These are phyloP conservation scores for Hymenochaete sp. DNA, from an alignment of 1,284 basidiomycete genomes.

Conservation along the genomic window DNA sequence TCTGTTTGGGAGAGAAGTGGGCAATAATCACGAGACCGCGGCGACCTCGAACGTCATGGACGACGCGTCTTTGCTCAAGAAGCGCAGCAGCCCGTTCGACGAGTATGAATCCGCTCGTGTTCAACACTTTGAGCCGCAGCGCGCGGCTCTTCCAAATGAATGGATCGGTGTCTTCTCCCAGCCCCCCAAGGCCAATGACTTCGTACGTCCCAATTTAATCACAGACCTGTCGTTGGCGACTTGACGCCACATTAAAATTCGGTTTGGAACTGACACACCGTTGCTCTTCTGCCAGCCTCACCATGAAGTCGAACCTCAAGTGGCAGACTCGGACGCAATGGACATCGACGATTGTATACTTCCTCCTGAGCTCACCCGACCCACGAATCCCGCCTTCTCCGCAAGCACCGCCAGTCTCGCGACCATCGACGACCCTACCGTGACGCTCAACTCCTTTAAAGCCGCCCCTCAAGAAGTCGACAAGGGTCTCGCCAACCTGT, in stretches of 20 bases:
- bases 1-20: constrained; percentile 63
- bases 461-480: constrained; percentile 47
- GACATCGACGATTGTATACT: constrained; percentile 26
- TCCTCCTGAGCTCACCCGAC: constrained; percentile 26
- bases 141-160: constrained; percentile 50
- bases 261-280: neutral
- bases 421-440: constrained; percentile 9
- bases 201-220: constrained; percentile 25
- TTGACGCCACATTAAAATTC: too few relatives aligned
- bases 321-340: constrained; percentile 20
- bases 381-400: too few relatives aligned
- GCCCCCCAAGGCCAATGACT: constrained; percentile 2
- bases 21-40: constrained; percentile 35
- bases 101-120: too few relatives aligned
- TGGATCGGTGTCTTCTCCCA: constrained; percentile 37
- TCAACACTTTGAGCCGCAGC: too few relatives aligned
- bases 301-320: neutral
- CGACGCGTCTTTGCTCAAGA: constrained; percentile 42
- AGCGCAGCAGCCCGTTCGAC: too few relatives aligned
- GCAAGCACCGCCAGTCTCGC: too few relatives aligned
- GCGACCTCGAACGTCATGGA: constrained; percentile 26
- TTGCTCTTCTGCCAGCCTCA: constrained; percentile 1
- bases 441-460: too few relatives aligned
- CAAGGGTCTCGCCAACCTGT: constrained; percentile 47
- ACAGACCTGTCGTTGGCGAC: constrained; percentile 2